Evolutionary conservation across 2,329 filamentous ascomycete genomes (phyloP), one percentile per base, ranked within the genome.

Genomic region (Arthrobotrys conoides): DNA sequence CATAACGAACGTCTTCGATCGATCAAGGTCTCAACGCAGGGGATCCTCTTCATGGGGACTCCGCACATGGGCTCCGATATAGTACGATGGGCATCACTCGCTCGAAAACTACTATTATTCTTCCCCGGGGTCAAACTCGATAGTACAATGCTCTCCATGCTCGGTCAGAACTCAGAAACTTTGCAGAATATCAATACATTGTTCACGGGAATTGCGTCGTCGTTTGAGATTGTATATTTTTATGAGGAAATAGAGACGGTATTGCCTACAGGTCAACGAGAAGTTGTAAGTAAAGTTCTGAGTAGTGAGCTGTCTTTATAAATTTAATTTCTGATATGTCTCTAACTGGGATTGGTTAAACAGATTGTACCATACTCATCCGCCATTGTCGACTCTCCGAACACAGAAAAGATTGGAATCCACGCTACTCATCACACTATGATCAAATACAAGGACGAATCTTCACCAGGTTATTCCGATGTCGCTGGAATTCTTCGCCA

Each of bases 201-300:
- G 72, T 94, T 94, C 81, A 86, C 91, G 18, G 90, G 93, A 65
- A 89, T 93, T 30, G 90, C 92, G 80, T 88, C 89, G 71, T 87
- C 90, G 0, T 93, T 92, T 82, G 88, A 89, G 80, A 90, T 94
- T 64, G 81, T 81, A 30, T 91, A 92, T 82, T 93, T 93, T 88
- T 92, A 90, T 44, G 91, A 93, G 70, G 92, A 94, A 82, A 91
- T 90, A 55, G 89, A 91, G 81, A 91, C 90, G 79, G 92, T 91
- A 0, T 89, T 82, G 24, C 80, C 81, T 16, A 80, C 80, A 9
- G 80, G 81, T 59, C 80, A 80, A 16, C 71, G 71, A 30, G 79
- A 82, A 53, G 72, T 81, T 41, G 81, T 81, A 76, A 63, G 81
- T 44, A 64, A 14, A 41, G 2, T 38, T 16, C 27, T 27, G 1